Evolutionary conservation across 2,329 filamentous ascomycete species (phyloP), one percentile per base, ranked within the genome.

Genomic region (Beauveria rudraprayagi): DNA sequence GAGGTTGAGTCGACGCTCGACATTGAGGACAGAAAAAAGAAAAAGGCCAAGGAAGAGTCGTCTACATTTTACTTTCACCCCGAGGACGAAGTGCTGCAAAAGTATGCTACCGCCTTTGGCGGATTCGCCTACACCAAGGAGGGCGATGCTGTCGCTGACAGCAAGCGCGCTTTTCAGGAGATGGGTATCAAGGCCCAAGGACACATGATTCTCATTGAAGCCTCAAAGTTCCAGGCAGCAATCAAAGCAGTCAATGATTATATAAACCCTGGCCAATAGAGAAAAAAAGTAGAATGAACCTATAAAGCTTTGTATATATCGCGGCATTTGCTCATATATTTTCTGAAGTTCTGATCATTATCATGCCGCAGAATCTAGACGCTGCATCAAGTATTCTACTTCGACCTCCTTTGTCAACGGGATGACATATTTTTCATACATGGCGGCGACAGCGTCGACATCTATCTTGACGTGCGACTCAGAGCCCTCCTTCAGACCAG

Each of bases 341-440:
- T 34, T 37, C 34, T 6, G 5, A n/a, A 14, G 11, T 28, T 41
- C 40, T 48, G 10, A 6, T 43, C 10, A n/a, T 46, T 56, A 66
- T 68, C 62, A 71, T 57, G 68, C 61, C 47, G 66, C 69, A 65
- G 70, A 71, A 59, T 85, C 84, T 59, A 99, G 78, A 65, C 94
- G 84, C 75, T 97, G 91, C 91, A 99, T 96, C 67, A 99, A 79
- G 73, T 99, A 99, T 69, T 99, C 94, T 10, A 99, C 92, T 79
- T 99, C 94, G 46, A 99, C 93, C 65, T 92, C 89, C 75, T 99
- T 99, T n/a, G 94, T 99, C 73, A 97, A 76, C 0, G 94, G 94
- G 67, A 99, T 99, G 63, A 99, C 92, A 76, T 90, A 90, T 73
- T 96, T 84, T 81, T 86, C 85, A 77, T 96, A 96, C 88, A 96